A percentile compares a stretch with the other conserved stretches of the same genome.
These are phyloP conservation scores for Trametes pubescens DNA, from an alignment of 1,284 basidiomycete genomes.

Conservation along the genomic window DNA sequence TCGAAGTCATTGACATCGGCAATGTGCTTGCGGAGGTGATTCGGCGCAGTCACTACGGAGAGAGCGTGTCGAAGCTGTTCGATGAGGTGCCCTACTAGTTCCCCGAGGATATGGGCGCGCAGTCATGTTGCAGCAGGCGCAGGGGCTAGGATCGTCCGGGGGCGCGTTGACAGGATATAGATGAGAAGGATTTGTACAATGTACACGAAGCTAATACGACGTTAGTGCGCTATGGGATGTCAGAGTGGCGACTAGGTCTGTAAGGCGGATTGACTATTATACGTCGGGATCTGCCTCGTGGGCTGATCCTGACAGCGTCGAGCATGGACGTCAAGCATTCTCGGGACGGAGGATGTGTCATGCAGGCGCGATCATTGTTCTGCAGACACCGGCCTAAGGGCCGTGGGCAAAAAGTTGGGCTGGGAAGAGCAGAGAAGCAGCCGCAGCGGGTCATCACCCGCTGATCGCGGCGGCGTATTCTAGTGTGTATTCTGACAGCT, in stretches of 20 bases:
- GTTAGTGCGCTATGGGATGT: constrained; percentile 12
- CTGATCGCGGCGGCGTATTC: constrained; percentile 32
- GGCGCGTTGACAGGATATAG: constrained; percentile 25
- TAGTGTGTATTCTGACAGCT: constrained; percentile 13
- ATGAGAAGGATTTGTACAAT: constrained; percentile 30
- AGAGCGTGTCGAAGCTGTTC: constrained; percentile 85
- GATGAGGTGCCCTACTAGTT: constrained; percentile 84
- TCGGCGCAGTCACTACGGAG: constrained; percentile 87
- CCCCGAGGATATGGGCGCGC: not conserved
- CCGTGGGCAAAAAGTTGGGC: constrained; percentile 23
- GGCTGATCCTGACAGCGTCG: constrained; percentile 11
- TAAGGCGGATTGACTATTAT: constrained; percentile 16
- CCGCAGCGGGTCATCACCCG: constrained; percentile 35
- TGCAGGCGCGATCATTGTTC: constrained; percentile 29
- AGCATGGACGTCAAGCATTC: constrained; percentile 13
- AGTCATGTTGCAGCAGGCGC: constrained; percentile 2
- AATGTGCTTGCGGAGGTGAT: constrained; percentile 98
- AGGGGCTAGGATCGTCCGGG: constrained; percentile 9
- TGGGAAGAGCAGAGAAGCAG: constrained; percentile 27
- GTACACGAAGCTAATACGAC: constrained; percentile 29
- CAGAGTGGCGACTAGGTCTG: not conserved
- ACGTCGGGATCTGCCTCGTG: constrained; percentile 20
- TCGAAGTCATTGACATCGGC: constrained; percentile 96
- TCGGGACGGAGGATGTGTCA: constrained; percentile 18
- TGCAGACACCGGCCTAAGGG: constrained; percentile 15